Base-by-base conservation (phyloP, 495 filamentous ascomycete genomes). In the Geopyxis carbonaria region DNA sequence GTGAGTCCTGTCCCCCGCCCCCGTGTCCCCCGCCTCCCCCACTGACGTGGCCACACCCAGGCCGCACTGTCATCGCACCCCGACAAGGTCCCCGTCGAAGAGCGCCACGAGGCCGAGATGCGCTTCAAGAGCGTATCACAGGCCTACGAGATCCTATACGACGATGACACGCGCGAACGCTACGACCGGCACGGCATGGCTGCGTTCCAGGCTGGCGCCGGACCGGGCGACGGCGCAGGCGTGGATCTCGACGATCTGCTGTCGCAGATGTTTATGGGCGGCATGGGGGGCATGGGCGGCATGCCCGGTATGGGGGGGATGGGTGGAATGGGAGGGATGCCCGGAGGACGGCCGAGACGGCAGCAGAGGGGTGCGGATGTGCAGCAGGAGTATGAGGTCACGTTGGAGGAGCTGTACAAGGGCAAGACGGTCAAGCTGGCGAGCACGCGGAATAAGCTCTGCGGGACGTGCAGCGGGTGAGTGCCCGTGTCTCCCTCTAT, bases 401-500 rank as follows among this genome's bases (percentile, higher is more conserved):
- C 70, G 9, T 60, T 97, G 40, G 89, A 94, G 55, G 87, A 95
- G 50, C 66, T 95, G 18, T 97, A 93, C 63, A 94, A 93, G 67
- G 89, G 89, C 46, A 94, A 95, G 69, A 93, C 89, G 1, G 86
- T 89, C 46, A 87, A 87, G 59, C 91, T 97, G 59, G 72, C 80
- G 18, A 86, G 79, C 57, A 85, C 78, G 48, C 93, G 94, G 66
- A 87, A 93, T 46, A 68, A 93, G 43, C 67, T 93, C 42, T 97
- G 89, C 61, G 64, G 65, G 40, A 64, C 70, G 46, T 97, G 89
- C 66, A 83, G 87, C 55, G 89, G 89, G 52, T 56, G 33, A 24
- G 36, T 22, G 14, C 32, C 13, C 3, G 31, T 19, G n/a, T 25
- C 24, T 5, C 24, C 14, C 5, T 19, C 34, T 10, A 11, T 25